A percentile compares a stretch with the other conserved stretches of the same genome.
Conservation (phyloP, 1,139 yeast species). For the Candida dubliniensis region DNA sequence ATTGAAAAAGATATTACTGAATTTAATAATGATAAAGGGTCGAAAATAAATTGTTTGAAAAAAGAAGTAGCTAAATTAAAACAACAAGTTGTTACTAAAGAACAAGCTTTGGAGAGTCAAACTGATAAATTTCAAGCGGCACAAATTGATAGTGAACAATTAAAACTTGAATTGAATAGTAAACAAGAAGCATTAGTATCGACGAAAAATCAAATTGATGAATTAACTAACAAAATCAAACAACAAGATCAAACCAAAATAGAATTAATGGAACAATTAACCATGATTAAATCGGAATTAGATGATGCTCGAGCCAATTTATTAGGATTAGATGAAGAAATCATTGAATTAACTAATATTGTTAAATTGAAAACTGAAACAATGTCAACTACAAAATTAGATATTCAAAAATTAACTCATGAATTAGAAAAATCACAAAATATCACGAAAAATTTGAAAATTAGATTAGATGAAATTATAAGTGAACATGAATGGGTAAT, state of each 20-base stretch:
- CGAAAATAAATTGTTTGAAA: slow-evolving; percentile 71
- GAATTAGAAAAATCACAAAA: slow-evolving; percentile 60
- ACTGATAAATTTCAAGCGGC: slow-evolving; percentile 61
- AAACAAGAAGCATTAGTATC: slow-evolving; percentile 43
- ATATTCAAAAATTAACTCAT: slow-evolving; percentile 60
- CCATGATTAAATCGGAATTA: slow-evolving; percentile 41
- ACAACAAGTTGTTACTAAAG: slow-evolving; percentile 37
- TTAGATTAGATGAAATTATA: slow-evolving; percentile 49
- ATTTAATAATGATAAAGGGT: slow-evolving; percentile 75
- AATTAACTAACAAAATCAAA: slow-evolving; percentile 35
- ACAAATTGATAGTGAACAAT: slow-evolving; percentile 73
- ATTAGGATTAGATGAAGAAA: slow-evolving; percentile 75
- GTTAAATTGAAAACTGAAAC: slow-evolving; percentile 53
- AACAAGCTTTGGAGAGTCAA: slow-evolving; percentile 42
- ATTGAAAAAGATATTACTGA: slow-evolving; percentile 82
- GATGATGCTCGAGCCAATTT: slow-evolving; percentile 65
- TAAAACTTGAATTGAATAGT: slow-evolving; percentile 53
- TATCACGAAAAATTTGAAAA: slow-evolving; percentile 42
- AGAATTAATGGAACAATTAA: slow-evolving; percentile 30
- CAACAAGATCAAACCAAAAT: slow-evolving; percentile 27
- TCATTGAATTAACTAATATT: slow-evolving; percentile 59
- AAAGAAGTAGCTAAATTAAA: slow-evolving; percentile 49
- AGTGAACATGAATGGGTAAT: slow-evolving; percentile 71
- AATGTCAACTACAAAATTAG: slow-evolving; percentile 52
- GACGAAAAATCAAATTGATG: slow-evolving; percentile 34